A percentile compares a stretch with the other conserved stretches of the same genome.
Conservation (phyloP, 352 stramenopile genomes). For the Blastocystis sp. region DNA sequence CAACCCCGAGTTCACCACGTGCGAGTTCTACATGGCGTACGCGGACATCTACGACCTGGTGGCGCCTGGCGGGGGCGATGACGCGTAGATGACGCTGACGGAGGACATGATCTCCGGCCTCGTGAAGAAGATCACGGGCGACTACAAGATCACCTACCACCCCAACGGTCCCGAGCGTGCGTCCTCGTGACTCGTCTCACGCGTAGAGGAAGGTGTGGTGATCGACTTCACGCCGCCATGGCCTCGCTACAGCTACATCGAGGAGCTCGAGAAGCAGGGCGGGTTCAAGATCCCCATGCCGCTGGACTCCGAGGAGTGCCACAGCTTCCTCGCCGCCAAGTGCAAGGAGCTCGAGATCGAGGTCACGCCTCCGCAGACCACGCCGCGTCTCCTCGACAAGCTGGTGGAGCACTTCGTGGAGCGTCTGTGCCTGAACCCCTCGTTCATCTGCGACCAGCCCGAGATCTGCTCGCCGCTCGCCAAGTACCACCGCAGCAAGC, state of each 20-base stretch:
- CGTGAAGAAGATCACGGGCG: slow-evolving; percentile 93
- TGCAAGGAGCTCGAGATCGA: slow-evolving; percentile 87
- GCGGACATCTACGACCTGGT: slow-evolving; percentile 95
- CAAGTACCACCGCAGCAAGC: slow-evolving; percentile 86
- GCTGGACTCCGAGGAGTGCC: slow-evolving; percentile 78
- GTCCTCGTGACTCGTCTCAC: background rate
- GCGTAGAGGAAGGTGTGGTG: slow-evolving; percentile 78
- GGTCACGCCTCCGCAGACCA: slow-evolving; percentile 90
- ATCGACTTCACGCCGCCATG: slow-evolving; percentile 98
- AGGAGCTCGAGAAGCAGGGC: slow-evolving; percentile 90
- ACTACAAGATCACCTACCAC: slow-evolving; percentile 92
- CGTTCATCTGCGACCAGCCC: slow-evolving; percentile 97
- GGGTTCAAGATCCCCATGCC: slow-evolving; percentile 81
- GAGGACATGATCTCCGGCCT: slow-evolving; percentile 95
- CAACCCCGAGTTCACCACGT: slow-evolving; percentile 99
- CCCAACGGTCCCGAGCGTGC: slow-evolving; percentile 79
- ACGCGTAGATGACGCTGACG: slow-evolving; percentile 88
- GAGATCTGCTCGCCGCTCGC: slow-evolving; percentile 94
- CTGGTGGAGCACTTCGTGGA: slow-evolving; percentile 97
- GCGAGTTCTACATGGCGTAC: slow-evolving; percentile 98
- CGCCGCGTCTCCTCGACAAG: slow-evolving; percentile 90
- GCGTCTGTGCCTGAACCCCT: slow-evolving; percentile 88
- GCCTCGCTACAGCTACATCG: slow-evolving; percentile 92
- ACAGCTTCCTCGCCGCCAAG: slow-evolving; percentile 83
- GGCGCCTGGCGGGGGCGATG: background rate